phyloP scores from a whole-genome alignment of 495 filamentous ascomycete species.

The Penicillium robsamsonii region DNA sequence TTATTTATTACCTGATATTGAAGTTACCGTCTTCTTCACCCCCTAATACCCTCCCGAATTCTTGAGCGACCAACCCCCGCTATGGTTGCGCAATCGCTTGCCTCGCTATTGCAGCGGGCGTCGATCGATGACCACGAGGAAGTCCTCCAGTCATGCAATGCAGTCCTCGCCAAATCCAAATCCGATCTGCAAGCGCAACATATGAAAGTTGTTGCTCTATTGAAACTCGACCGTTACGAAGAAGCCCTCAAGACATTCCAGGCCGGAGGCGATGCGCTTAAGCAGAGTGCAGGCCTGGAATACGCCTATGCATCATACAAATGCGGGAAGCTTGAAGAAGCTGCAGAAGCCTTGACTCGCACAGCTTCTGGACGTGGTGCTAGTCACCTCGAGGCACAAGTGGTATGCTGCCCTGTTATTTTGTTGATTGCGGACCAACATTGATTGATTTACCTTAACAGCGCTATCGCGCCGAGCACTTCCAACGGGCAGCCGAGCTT shows the following conservation, averaged over 20 bases:
- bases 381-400: constrained; percentile 84
- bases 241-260: constrained; percentile 80
- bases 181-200: constrained; percentile 66
- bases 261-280: constrained; percentile 64
- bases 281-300: constrained; percentile 67
- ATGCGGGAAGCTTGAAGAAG: constrained; percentile 68
- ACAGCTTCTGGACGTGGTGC: constrained; percentile 57
- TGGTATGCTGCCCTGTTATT: constrained; percentile 48
- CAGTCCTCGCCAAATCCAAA: constrained; percentile 60
- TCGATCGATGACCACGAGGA: constrained; percentile 75
- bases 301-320: constrained; percentile 93
- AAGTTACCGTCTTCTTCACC: not conserved
- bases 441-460: constrained; percentile 25
- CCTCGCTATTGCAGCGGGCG: constrained; percentile 53
- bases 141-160: constrained; percentile 68
- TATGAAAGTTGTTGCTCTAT: constrained; percentile 76
- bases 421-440: constrained; percentile 6
- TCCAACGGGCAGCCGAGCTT: constrained; percentile 64
- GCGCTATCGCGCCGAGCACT: constrained; percentile 83
- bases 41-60: not conserved
- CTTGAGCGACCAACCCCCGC: constrained; percentile 16
- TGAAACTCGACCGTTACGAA: constrained; percentile 91
- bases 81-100: constrained; percentile 53
- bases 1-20: not conserved
- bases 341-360: constrained; percentile 56